Base-by-base conservation (phyloP, 2,329 filamentous ascomycete genomes). In the Aspergillus spinulosporus region DNA sequence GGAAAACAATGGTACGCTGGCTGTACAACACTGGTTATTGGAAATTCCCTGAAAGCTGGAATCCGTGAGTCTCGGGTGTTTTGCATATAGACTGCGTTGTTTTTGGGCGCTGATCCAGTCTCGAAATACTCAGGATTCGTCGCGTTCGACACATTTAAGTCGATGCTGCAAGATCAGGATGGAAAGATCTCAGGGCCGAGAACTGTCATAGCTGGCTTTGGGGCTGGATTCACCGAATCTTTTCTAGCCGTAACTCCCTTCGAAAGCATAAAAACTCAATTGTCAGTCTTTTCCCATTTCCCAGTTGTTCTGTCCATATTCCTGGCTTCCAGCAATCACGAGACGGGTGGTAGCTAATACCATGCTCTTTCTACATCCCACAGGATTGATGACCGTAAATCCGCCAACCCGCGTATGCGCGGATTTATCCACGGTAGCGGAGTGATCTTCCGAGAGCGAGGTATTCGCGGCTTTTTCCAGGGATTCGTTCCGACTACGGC, bases 211-310 rank as follows among this genome's bases (percentile, higher is more conserved):
- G 92, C 92, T 40, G 94, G 94, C 2, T 96, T 99, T 69, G 90
- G 93, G 57, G 94, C 94, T 6, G 94, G 94, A 55, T 89, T 96
- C 50, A 97, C 93, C 2, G 94, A 99, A 78, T 95, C 90, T 3
- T 77, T 97, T 50, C 78, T 99, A 2, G 94, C 94, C 8, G 94
- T 99, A 34, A 99, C 94, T 34, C 94, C 94, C 0, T 97, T 95
- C 57, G 94, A 99, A 78, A 95, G 90, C 68, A 97, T 99, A 76
- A 99, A 99, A 81, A 99, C 94, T 49, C 95, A 95, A 65, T 79
- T 99, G 83, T 89, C 72, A 52, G 78, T 73, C 49, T 46, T 62
- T n/a, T 62, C 51, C 45, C 36, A 14, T n/a, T 12, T 29, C 5
- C 29, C 37, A 15, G 36, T 29, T 11, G 28, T 12, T n/a, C 34